phyloP scores from a whole-genome alignment of 2,329 filamentous ascomycete species.

The Aspergillus ochraceus region DNA sequence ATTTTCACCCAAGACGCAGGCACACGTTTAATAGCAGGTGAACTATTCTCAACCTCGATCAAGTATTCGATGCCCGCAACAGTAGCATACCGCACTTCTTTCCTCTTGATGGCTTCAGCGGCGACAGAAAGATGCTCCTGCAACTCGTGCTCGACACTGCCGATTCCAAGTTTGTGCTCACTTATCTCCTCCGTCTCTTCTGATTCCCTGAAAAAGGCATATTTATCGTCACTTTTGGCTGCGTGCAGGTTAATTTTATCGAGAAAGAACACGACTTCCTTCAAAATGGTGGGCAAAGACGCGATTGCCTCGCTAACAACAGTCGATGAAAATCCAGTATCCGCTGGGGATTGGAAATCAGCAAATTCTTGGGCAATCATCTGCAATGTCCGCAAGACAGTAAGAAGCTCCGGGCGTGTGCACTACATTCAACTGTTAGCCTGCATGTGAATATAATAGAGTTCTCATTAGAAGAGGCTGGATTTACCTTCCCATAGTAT shows the following conservation, averaged over 20 bases:
- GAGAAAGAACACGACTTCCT: constrained; percentile 71
- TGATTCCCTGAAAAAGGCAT: constrained; percentile 84
- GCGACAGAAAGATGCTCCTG: constrained; percentile 72
- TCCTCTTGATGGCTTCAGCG: constrained; percentile 70
- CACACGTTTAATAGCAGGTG: constrained; percentile 73
- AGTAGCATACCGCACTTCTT: constrained; percentile 74
- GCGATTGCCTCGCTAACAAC: constrained; percentile 71
- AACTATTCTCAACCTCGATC: constrained; percentile 80
- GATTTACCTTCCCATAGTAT: constrained; percentile 78
- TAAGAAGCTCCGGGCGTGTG: constrained; percentile 81
- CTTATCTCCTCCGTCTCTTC: constrained; percentile 87
- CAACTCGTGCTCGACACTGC: constrained; percentile 86
- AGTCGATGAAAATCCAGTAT: constrained; percentile 70
- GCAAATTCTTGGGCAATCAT: constrained; percentile 75
- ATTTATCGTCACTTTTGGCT: constrained; percentile 86
- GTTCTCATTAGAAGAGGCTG: neutral
- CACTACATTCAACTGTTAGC: constrained; percentile 51
- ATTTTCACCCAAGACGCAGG: constrained; percentile 95
- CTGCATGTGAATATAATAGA: neutral
- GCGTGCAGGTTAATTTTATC: constrained; percentile 83
- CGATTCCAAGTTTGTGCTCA: constrained; percentile 86
- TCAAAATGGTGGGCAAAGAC: constrained; percentile 72
- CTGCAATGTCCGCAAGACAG: constrained; percentile 81
- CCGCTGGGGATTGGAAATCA: constrained; percentile 61
- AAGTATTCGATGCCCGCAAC: constrained; percentile 92